Evolutionary conservation across 768 basidiomycete species (phyloP).

Genomic region (Tylopilus rubrobrunneus): DNA sequence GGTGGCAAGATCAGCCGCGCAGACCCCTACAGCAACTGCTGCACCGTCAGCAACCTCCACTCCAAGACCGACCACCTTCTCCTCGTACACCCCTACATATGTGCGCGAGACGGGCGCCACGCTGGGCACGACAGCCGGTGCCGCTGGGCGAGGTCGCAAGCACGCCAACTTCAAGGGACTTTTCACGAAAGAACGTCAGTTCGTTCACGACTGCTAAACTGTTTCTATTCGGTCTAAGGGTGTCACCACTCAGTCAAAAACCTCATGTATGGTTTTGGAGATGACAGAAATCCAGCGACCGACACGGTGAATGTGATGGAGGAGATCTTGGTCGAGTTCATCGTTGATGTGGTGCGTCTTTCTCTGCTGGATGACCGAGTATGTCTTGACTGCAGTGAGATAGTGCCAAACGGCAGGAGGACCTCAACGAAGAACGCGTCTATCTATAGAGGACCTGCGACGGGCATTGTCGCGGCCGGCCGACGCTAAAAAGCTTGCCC

Average conservation of each 20-base stretch:
- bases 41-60: slow-evolving; percentile 29
- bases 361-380: slow-evolving; percentile 5
- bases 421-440: slow-evolving; percentile 63
- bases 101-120: slow-evolving; percentile 43
- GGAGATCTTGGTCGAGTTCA: slow-evolving; percentile 87
- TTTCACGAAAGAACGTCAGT: slow-evolving; percentile 79
- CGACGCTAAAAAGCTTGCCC: slow-evolving; percentile 89
- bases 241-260: slow-evolving; percentile 55
- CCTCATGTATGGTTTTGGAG: slow-evolving; percentile 92
- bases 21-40: slow-evolving; percentile 29
- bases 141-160: slow-evolving; percentile 51
- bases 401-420: slow-evolving; percentile 76
- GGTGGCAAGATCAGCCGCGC: slow-evolving; percentile 27
- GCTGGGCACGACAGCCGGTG: slow-evolving; percentile 35
- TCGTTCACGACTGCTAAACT: background rate
- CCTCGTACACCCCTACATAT: slow-evolving; percentile 53
- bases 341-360: slow-evolving; percentile 77
- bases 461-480: slow-evolving; percentile 76
- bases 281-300: slow-evolving; percentile 81
- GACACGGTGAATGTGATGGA: slow-evolving; percentile 93
- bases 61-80: slow-evolving; percentile 45
- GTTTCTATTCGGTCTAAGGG: slow-evolving; percentile 10
- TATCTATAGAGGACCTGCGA: slow-evolving; percentile 83
- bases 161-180: slow-evolving; percentile 69
- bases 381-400: slow-evolving; percentile 6